Evolutionary conservation across 805 yeast species (phyloP).

Genomic region (Pichia cephalocereana): DNA sequence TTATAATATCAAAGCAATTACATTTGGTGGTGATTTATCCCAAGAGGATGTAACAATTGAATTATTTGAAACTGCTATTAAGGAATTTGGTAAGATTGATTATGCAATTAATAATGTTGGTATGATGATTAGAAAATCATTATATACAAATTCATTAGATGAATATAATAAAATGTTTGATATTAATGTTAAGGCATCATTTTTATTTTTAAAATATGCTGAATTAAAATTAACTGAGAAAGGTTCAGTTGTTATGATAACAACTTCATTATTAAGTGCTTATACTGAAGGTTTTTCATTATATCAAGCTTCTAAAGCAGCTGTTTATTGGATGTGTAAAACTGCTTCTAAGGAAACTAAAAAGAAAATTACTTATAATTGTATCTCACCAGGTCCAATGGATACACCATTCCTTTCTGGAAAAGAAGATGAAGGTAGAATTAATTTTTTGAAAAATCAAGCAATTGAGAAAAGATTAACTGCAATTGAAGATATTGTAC

Average conservation of each 20-base stretch:
- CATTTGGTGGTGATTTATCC: slow-evolving; percentile 35
- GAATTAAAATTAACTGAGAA: slow-evolving; percentile 38
- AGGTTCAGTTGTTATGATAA: slow-evolving; percentile 48
- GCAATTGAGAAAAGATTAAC: slow-evolving; percentile 44
- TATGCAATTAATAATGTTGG: slow-evolving; percentile 65
- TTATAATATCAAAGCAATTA: slow-evolving; percentile 33
- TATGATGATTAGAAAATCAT: slow-evolving; percentile 53
- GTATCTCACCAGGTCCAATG: slow-evolving; percentile 62
- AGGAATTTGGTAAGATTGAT: slow-evolving; percentile 42
- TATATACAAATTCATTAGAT: slow-evolving; percentile 40
- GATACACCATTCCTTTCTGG: slow-evolving; percentile 58
- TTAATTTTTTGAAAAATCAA: slow-evolving; percentile 46
- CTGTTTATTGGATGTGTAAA: slow-evolving; percentile 45
- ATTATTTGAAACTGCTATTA: slow-evolving; percentile 39
- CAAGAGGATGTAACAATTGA: slow-evolving; percentile 32
- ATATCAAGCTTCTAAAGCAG: slow-evolving; percentile 51
- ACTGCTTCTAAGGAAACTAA: slow-evolving; percentile 47
- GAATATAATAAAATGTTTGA: slow-evolving; percentile 48
- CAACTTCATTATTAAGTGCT: slow-evolving; percentile 60
- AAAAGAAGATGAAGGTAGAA: slow-evolving; percentile 45
- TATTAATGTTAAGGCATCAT: slow-evolving; percentile 51
- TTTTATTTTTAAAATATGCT: slow-evolving; percentile 51
- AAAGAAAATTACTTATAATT: slow-evolving; percentile 41
- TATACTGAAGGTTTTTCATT: slow-evolving; percentile 43
- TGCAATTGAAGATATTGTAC: slow-evolving; percentile 51